Percentiles rank a stretch among this genome's conserved stretches.
phyloP scores from a whole-genome alignment of 441 rosid genomes.

The Isatis lusitanica region DNA sequence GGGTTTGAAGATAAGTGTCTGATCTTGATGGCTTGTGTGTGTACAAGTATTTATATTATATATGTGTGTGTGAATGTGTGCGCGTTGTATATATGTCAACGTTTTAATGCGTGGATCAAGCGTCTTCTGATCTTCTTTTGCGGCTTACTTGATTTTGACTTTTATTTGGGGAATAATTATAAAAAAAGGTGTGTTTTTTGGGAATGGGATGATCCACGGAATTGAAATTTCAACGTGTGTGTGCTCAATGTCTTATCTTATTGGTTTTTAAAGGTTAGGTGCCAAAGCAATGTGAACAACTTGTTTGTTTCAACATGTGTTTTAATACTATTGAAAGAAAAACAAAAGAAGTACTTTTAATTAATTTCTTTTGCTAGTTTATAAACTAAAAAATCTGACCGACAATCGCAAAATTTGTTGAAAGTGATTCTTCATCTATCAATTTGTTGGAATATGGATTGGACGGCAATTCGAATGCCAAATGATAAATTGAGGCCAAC shows the following conservation, averaged over 20 bases:
- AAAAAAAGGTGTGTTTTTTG: background rate
- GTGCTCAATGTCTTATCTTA: slow-evolving; percentile 8
- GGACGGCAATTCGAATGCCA: too few species aligned
- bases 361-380: too few species aligned
- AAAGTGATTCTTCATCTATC: too few species aligned
- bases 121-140: slow-evolving; percentile 25
- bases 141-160: slow-evolving; percentile 30
- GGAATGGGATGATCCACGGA: background rate
- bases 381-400: too few species aligned
- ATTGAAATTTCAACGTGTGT: slow-evolving; percentile 31
- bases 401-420: too few species aligned
- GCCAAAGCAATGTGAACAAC: slow-evolving; percentile 22
- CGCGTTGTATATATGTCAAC: slow-evolving; percentile 20
- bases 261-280: slow-evolving; percentile 7
- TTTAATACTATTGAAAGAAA: background rate
- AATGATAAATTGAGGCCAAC: background rate
- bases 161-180: background rate
- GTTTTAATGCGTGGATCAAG: slow-evolving; percentile 24
- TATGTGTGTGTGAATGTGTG: background rate
- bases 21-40: slow-evolving; percentile 12
- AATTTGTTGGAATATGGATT: too few species aligned
- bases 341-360: too few species aligned
- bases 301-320: background rate
- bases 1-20: slow-evolving; percentile 8
- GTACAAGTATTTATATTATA: background rate